Percentiles rank a stretch among this genome's conserved stretches.
Conservation (phyloP, 768 basidiomycete genomes). For the Asterophora parasitica region DNA sequence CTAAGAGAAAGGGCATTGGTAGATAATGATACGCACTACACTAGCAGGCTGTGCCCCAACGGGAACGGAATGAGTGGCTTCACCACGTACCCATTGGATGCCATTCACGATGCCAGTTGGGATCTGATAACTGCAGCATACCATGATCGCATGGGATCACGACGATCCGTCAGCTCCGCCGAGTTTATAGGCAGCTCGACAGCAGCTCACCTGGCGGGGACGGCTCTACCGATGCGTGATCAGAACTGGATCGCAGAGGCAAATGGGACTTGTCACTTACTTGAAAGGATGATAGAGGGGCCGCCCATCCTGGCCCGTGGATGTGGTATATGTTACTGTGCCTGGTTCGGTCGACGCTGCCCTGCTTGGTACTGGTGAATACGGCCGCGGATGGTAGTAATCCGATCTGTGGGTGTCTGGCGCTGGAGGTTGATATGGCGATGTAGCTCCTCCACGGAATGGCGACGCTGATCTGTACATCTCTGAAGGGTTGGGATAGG, state of each 20-base stretch:
- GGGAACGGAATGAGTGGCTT: conserved; percentile 59
- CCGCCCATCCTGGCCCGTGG: conserved; percentile 56
- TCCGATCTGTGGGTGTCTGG: conserved; percentile 9
- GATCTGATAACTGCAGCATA: conserved; percentile 59
- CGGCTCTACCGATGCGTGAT: conserved; percentile 45
- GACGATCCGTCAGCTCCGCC: conserved; percentile 2
- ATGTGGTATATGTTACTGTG: conserved; percentile 70
- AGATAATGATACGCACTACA: conserved; percentile 32
- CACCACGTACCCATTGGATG: conserved; percentile 66
- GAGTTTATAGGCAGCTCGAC: background rate
- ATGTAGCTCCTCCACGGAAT: conserved; percentile 25
- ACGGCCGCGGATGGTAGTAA: conserved; percentile 10
- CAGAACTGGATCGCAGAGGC: conserved; percentile 15
- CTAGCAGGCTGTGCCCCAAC: conserved; percentile 55
- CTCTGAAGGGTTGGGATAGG: background rate
- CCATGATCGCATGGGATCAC: conserved; percentile 20
- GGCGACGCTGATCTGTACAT: conserved; percentile 21
- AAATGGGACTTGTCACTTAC: conserved; percentile 33
- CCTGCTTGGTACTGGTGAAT: conserved; percentile 9
- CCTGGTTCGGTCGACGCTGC: conserved; percentile 54
- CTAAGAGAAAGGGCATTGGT: conserved; percentile 2
- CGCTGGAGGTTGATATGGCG: conserved; percentile 22
- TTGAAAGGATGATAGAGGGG: conserved; percentile 70
- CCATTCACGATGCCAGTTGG: conserved; percentile 62
- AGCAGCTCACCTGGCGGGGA: conserved; percentile 59